Base-by-base conservation (phyloP, 2,329 filamentous ascomycete genomes). In the Peltaster fructicola region DNA sequence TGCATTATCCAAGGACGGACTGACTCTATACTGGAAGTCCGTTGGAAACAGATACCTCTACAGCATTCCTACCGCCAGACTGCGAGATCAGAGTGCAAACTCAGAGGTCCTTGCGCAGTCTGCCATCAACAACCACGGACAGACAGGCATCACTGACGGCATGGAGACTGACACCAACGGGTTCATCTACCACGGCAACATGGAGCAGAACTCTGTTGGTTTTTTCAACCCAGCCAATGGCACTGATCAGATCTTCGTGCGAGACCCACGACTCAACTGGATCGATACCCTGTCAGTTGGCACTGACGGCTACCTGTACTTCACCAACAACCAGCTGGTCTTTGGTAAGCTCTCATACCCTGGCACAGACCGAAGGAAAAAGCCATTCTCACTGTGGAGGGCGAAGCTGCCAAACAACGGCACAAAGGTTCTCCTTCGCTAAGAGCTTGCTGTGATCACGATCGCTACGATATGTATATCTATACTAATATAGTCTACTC, bases 91-190 rank as follows among this genome's bases (percentile, higher is more conserved):
- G 3, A 41, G 49, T 8, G 23, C 33, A 5, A 42, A 35, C 3
- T 51, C 48, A 5, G 60, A 65, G 35, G 31, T 64, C 3, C 31
- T 53, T 10, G 54, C 60, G 2, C 51, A 56, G 30, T 46, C 48
- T 14, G 47, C 50, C 0, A 53, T 64, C 6, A 35, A 44, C 9
- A 55, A 51, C 13, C 47, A 48, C 4, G 55, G 57, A 1, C 47
- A 65, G 31, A 59, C 60, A 15, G 61, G 61, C 4, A 47, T 61
- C 2, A 59, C 54, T 3, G 61, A 65, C 38, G 61, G 62, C 0
- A 51, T 63, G 22, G 60, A 65, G 38, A 62, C 54, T 2, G 61
- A 65, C 26, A 52, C 49, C 5, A 63, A 62, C 31, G 54, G 51
- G 0, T 44, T 54, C 23, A 51, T 65, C 14, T 65, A 65, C 25